Percentiles rank a stretch among this genome's conserved stretches.
Evolutionary conservation across 176 grass and related monocot species (phyloP).

Genomic region (bread wheat (Triticum aestivum)): DNA sequence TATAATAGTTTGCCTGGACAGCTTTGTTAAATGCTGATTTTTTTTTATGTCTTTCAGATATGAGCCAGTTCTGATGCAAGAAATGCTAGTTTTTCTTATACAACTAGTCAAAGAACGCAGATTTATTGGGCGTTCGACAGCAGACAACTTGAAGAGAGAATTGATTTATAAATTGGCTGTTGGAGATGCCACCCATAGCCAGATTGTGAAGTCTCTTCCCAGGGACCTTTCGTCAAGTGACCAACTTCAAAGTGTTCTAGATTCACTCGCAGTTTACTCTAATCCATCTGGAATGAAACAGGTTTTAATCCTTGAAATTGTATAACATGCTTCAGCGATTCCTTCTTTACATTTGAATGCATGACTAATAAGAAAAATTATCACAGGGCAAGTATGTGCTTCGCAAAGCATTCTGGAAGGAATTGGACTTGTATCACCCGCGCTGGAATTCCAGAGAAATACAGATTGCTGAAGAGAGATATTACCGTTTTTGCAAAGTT

Average conservation of each 20-base stretch:
- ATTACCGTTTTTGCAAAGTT: constrained; percentile 83
- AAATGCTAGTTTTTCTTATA: constrained; percentile 92
- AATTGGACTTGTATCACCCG: constrained; percentile 94
- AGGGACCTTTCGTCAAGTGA: constrained; percentile 68
- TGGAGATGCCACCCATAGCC: constrained; percentile 90
- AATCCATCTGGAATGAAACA: constrained; percentile 99
- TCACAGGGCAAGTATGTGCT: constrained; percentile 92
- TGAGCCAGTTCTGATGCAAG: constrained; percentile 83
- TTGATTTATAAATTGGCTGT: constrained; percentile 77
- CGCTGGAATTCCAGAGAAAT: constrained; percentile 95
- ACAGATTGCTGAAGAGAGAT: constrained; percentile 98
- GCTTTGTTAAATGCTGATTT: neutral
- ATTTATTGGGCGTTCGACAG: constrained; percentile 86
- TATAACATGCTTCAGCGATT: neutral
- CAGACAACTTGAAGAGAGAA: constrained; percentile 91
- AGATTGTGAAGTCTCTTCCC: constrained; percentile 89
- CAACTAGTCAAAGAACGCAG: constrained; percentile 92
- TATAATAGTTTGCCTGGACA: constrained; percentile 14
- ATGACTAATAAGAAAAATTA: neutral
- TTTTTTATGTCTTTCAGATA: constrained; percentile 52
- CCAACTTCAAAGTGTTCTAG: constrained; percentile 83
- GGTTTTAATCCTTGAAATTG: constrained; percentile 47
- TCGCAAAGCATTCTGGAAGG: constrained; percentile 80
- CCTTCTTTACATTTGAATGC: constrained; percentile 5
- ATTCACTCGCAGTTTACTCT: constrained; percentile 85